Conservation (phyloP, 176 grass and related monocot genomes). For the Rhynchospora breviuscula region DNA sequence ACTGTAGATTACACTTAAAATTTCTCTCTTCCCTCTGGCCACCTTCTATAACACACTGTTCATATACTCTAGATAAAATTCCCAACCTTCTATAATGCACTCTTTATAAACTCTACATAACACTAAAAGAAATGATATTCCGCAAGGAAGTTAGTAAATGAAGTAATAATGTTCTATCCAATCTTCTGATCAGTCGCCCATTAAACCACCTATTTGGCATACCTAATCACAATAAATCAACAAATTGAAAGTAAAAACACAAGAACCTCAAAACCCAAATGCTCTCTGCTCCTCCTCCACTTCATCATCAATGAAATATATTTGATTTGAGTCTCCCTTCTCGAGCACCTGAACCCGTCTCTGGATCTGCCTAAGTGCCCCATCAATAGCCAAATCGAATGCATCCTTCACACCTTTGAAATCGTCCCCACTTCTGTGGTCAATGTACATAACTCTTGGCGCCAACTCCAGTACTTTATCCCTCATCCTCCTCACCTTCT, state of each 20-base stretch:
- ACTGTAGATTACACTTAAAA: too few species aligned
- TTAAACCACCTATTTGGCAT: background rate
- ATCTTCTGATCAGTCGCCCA: background rate
- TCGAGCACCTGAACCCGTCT: constrained; percentile 38
- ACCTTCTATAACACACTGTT: background rate
- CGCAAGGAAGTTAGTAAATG: background rate
- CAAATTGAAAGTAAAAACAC: background rate
- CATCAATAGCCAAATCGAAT: constrained; percentile 62
- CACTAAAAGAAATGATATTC: background rate
- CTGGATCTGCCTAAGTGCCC: constrained; percentile 46
- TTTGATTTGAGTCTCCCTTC: constrained; percentile 36
- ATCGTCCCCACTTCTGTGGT: constrained; percentile 41
- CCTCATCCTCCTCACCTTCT: constrained; percentile 48
- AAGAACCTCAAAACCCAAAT: constrained; percentile 6
- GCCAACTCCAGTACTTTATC: constrained; percentile 39
- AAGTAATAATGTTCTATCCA: background rate
- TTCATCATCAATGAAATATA: constrained; percentile 47
- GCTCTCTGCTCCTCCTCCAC: constrained; percentile 17
- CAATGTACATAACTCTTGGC: constrained; percentile 46
- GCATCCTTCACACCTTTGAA: constrained; percentile 44
- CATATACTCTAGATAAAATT: background rate
- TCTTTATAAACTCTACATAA: background rate
- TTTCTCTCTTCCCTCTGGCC: background rate
- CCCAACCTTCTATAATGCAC: background rate
- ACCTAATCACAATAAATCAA: background rate